phyloP scores from a whole-genome alignment of 176 grass and related monocot species.

The Rhipidocladum racemiflorum region DNA sequence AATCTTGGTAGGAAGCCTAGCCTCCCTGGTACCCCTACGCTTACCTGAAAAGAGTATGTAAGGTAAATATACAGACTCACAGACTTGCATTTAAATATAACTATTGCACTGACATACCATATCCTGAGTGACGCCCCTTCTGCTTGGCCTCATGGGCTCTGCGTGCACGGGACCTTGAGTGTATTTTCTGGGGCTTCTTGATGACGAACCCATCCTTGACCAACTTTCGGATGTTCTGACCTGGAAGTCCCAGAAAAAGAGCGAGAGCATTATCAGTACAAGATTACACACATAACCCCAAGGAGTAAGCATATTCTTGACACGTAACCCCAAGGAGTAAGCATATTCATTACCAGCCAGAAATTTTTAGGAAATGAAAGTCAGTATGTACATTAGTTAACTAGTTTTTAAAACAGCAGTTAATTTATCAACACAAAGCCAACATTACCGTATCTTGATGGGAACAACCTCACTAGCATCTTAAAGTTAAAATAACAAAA shows the following conservation, averaged over 20 bases:
- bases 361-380: not conserved
- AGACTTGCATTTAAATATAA: not conserved
- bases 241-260: slow-evolving; percentile 6
- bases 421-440: not conserved
- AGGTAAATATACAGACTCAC: not conserved
- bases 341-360: not conserved
- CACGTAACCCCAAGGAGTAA: not conserved
- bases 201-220: slow-evolving; percentile 75
- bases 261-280: not conserved
- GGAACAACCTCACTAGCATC: not conserved
- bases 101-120: slow-evolving; percentile 25
- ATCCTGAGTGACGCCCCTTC: slow-evolving; percentile 68
- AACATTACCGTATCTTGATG: not conserved
- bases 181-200: slow-evolving; percentile 73
- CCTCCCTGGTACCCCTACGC: slow-evolving; percentile 71
- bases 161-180: slow-evolving; percentile 61
- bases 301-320: not conserved
- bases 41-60: slow-evolving; percentile 38
- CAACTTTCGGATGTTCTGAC: slow-evolving; percentile 67
- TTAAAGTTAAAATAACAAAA: not conserved
- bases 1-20: slow-evolving; percentile 66
- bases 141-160: slow-evolving; percentile 68
- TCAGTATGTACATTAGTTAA: not conserved
- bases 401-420: not conserved
- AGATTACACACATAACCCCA: not conserved